Evolutionary conservation across 2,329 filamentous ascomycete genomes (phyloP).

Genomic region (Trichoderma hamatum): DNA sequence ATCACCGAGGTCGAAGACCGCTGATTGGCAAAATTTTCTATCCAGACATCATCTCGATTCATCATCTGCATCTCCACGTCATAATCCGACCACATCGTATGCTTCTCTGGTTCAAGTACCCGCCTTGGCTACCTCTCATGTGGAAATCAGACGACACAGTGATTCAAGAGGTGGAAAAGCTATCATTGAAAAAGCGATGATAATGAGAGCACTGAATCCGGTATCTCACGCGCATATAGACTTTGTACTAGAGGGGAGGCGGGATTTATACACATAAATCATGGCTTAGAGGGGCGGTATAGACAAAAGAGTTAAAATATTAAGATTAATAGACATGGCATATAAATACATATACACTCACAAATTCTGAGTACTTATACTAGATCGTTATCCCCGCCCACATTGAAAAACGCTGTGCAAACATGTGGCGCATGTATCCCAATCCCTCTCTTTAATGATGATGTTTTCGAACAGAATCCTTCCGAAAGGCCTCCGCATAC

Average conservation of each 20-base stretch:
- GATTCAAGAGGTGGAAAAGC: conserved; percentile 30
- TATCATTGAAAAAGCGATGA: background rate
- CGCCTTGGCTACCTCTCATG: conserved; percentile 25
- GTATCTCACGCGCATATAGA: background rate
- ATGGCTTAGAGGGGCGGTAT: background rate
- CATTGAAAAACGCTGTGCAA: too few species aligned
- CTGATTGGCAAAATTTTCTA: background rate
- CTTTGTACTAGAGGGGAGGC: background rate
- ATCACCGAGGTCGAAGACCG: conserved; percentile 4
- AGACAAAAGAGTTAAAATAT: too few species aligned
- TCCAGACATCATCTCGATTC: conserved; percentile 26
- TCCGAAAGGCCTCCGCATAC: background rate
- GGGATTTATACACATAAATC: too few species aligned
- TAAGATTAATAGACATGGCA: too few species aligned
- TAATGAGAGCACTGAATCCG: background rate
- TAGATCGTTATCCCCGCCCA: too few species aligned
- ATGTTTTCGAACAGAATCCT: background rate
- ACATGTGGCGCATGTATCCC: background rate
- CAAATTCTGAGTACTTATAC: too few species aligned
- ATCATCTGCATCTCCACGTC: conserved; percentile 28
- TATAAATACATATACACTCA: too few species aligned
- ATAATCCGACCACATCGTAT: conserved; percentile 1
- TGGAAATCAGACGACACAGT: conserved; percentile 26
- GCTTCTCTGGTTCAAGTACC: conserved; percentile 18
- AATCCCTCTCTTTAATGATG: background rate